phyloP scores from a whole-genome alignment of 306 rosid species.

The Prunus kanzakura region DNA sequence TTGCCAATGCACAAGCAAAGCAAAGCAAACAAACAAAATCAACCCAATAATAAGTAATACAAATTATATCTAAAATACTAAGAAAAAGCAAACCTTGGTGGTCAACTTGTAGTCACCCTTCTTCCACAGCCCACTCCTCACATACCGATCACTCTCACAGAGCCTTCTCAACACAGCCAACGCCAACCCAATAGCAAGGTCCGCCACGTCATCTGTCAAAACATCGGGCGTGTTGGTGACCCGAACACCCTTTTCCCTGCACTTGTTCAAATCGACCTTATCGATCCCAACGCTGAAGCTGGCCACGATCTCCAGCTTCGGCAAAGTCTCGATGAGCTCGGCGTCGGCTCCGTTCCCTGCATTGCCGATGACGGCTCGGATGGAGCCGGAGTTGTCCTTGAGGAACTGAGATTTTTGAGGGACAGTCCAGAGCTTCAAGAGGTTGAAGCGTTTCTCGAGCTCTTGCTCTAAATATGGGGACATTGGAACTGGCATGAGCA shows the following conservation, averaged over 20 bases:
- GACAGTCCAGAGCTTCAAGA: conserved; percentile 42
- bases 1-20: background rate
- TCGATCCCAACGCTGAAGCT: conserved; percentile 73
- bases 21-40: background rate
- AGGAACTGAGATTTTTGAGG: conserved; percentile 37
- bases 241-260: conserved; percentile 61
- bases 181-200: conserved; percentile 55
- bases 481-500: conserved; percentile 44
- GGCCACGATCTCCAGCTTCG: conserved; percentile 65
- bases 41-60: background rate
- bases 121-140: conserved; percentile 72
- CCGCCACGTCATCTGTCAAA: conserved; percentile 77
- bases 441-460: conserved; percentile 62
- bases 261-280: conserved; percentile 46
- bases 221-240: conserved; percentile 80
- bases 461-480: conserved; percentile 59
- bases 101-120: conserved; percentile 54
- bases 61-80: background rate
- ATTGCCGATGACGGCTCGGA: conserved; percentile 60
- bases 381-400: conserved; percentile 32
- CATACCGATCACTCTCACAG: conserved; percentile 53
- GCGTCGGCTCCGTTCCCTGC: conserved; percentile 46
- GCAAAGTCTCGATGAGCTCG: conserved; percentile 47
- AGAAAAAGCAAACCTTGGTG: conserved; percentile 50
- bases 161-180: conserved; percentile 55